phyloP scores from a whole-genome alignment of 352 stramenopile species.

The Phytophthora citricola region DNA sequence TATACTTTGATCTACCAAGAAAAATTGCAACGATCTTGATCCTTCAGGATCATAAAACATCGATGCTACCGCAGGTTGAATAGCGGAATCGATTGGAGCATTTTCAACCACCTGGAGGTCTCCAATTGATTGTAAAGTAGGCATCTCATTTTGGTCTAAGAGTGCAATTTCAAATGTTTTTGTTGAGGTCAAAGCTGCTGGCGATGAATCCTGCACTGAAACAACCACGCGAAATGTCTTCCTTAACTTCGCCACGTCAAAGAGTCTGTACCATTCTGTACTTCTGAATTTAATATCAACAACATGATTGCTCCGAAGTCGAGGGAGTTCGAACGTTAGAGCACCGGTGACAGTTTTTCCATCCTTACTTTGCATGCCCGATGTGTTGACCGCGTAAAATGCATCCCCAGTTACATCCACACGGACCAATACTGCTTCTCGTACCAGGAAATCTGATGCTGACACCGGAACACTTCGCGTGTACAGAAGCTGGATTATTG shows the following conservation, averaged over 20 bases:
- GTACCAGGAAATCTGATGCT: not conserved
- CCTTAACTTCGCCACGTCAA: constrained; percentile 39
- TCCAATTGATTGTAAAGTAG: constrained; percentile 7
- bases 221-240: constrained; percentile 50
- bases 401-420: constrained; percentile 8
- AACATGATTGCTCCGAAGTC: constrained; percentile 9
- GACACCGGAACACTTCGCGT: not conserved
- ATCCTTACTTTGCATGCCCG: not conserved
- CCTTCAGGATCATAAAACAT: constrained; percentile 34
- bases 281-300: constrained; percentile 41
- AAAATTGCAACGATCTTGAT: constrained; percentile 27
- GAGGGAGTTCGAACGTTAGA: constrained; percentile 24
- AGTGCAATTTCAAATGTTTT: constrained; percentile 24
- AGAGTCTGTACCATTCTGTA: constrained; percentile 39
- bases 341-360: constrained; percentile 7
- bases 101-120: constrained; percentile 28
- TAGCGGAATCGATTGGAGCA: not conserved
- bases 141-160: constrained; percentile 28
- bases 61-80: constrained; percentile 14
- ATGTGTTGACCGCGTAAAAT: constrained; percentile 20
- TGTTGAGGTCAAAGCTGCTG: constrained; percentile 23
- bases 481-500: constrained; percentile 19
- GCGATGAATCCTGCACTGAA: constrained; percentile 46
- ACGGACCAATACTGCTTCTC: constrained; percentile 10
- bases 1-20: constrained; percentile 42